Conservation (phyloP, 176 grass and related monocot species). For the Coix lacrymajobi region DNA sequence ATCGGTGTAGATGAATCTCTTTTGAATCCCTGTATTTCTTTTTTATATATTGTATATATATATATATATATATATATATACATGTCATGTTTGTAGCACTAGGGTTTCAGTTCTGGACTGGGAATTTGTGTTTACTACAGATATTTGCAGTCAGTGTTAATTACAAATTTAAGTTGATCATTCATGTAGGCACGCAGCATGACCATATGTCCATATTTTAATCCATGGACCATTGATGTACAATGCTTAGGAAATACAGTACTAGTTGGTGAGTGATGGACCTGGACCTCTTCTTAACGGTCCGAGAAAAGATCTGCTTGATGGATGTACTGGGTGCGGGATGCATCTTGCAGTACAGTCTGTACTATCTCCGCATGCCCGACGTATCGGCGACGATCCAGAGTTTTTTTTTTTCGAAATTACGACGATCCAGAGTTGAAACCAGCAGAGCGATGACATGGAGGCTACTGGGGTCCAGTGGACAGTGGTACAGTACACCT, state of each 20-base stretch:
- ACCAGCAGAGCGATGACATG: too few relatives aligned
- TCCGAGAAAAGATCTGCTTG: not conserved
- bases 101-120: slow-evolving; percentile 23
- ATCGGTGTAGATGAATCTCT: not conserved
- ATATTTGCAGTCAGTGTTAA: not conserved
- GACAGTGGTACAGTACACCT: too few relatives aligned
- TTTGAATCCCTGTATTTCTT: not conserved
- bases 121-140: not conserved
- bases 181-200: not conserved
- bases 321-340: not conserved
- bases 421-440: not conserved
- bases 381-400: not conserved
- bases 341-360: not conserved
- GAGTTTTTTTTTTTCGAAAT: too few relatives aligned
- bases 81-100: not conserved
- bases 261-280: not conserved
- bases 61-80: not conserved
- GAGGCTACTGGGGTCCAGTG: too few relatives aligned
- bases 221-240: not conserved
- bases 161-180: not conserved
- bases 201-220: too few relatives aligned
- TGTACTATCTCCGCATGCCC: not conserved
- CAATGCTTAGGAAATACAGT: not conserved
- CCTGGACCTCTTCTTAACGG: not conserved
- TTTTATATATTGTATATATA: not conserved